Evolutionary conservation across 2,329 filamentous ascomycete genomes (phyloP).

Genomic region (Fusarium sororula): DNA sequence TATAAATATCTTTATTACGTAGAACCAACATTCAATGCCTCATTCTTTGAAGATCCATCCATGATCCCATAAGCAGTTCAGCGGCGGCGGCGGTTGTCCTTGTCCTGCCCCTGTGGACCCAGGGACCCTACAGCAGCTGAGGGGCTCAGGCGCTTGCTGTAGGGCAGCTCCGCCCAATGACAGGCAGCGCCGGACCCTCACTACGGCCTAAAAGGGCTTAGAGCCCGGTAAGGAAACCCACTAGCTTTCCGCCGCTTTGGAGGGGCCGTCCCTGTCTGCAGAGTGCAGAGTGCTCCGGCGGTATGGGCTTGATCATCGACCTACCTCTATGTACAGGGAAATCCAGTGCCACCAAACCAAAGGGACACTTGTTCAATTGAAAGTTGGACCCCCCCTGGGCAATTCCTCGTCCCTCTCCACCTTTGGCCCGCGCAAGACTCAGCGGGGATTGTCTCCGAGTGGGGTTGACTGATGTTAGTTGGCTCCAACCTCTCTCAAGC

Average conservation of each 20-base stretch:
- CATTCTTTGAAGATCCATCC: background rate
- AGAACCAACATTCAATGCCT: background rate
- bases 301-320: slow-evolving; percentile 26
- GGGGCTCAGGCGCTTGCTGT: slow-evolving; percentile 31
- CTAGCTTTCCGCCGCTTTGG: slow-evolving; percentile 22
- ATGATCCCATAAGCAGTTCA: background rate
- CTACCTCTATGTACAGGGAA: background rate
- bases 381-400: slow-evolving; percentile 21
- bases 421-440: slow-evolving; percentile 6
- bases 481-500: slow-evolving; percentile 13
- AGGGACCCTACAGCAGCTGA: slow-evolving; percentile 26
- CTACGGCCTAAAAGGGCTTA: slow-evolving; percentile 8
- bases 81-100: background rate
- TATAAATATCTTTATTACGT: background rate
- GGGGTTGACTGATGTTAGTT: background rate
- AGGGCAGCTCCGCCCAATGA: slow-evolving; percentile 26
- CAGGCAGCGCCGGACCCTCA: background rate
- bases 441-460: slow-evolving; percentile 36
- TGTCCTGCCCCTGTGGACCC: slow-evolving; percentile 6
- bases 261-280: slow-evolving; percentile 26
- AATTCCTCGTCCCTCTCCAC: slow-evolving; percentile 14
- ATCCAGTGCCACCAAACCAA: slow-evolving; percentile 40
- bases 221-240: slow-evolving; percentile 10
- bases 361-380: slow-evolving; percentile 58
- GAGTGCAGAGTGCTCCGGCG: slow-evolving; percentile 16